Base-by-base conservation (phyloP, 805 yeast genomes). In the Candida broadrunensis region DNA sequence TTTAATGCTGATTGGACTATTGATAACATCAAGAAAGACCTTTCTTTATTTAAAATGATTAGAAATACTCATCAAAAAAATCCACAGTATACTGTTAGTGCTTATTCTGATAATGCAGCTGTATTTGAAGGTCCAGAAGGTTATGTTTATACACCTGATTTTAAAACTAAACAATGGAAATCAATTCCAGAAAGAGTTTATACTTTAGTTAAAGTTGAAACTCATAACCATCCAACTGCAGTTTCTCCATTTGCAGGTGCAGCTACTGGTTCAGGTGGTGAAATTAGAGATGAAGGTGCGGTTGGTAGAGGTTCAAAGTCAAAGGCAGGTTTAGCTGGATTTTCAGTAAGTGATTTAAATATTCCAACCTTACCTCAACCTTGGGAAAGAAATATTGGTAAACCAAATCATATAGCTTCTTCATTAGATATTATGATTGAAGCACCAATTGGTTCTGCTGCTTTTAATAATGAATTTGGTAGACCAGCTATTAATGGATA, bases 201-300 rank as follows among this genome's bases (percentile, higher is more conserved):
- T 49, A 88, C 95, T 56, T 72, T 93, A 51, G 87, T 90, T 58
- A 93, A 93, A 64, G 99, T 93, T 38, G 99, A 93, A 69, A 93
- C 99, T 19, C 99, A 93, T 65, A 93, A 93, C 70, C 99, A 93
- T 65, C 99, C 99, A 41, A 93, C 99, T 19, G 99, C 99, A 1
- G 97, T 93, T 4, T 91, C 98, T 18, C 99, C 99, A 31, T 93
- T 88, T 68, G 90, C 99, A 3, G 99, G 99, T 65, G 99, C 99
- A 24, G 96, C 99, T 33, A 93, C 99, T 12, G 99, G 99, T 48
- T 90, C 98, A 9, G 99, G 99, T 63, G 99, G 99, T 72, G 99
- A 93, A 69, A 93, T 93, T 57, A 87, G 99, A 76, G 99, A 93
- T 66, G 99, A 93, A 71, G 99, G 97, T 70, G 99, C 99, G 23